These are phyloP conservation scores for Clonostachys rosea DNA, from an alignment of 2,329 filamentous ascomycete species.

Conservation along the genomic window DNA sequence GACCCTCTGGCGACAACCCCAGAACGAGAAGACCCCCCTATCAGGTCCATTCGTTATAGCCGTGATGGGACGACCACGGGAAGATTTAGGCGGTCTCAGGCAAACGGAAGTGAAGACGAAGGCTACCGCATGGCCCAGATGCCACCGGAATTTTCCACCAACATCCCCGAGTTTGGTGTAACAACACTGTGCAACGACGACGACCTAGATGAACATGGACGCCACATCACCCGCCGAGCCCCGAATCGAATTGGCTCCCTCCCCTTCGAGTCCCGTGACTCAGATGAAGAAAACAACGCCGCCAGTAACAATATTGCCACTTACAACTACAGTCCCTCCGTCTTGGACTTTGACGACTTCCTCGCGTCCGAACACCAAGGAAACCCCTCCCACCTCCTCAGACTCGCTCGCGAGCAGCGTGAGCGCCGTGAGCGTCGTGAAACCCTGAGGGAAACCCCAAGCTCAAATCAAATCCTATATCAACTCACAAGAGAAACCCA, in stretches of 20 bases:
- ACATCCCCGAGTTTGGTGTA: constrained; percentile 45
- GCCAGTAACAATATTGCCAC: too few species aligned
- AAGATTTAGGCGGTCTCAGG: constrained; percentile 29
- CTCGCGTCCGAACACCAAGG: constrained; percentile 3
- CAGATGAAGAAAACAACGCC: constrained; percentile 15
- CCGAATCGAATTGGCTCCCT: constrained; percentile 49
- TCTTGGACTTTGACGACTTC: constrained; percentile 4
- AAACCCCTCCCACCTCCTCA: constrained; percentile 1
- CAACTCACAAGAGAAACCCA: background rate
- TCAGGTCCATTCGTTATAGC: constrained; percentile 41
- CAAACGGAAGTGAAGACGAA: constrained; percentile 29
- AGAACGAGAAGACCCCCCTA: too few species aligned
- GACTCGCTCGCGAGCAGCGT: constrained; percentile 3
- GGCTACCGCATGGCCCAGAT: constrained; percentile 48
- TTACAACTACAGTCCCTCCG: constrained; percentile 6
- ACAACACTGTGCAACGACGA: constrained; percentile 59
- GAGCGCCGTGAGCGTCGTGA: constrained; percentile 7
- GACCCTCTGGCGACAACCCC: background rate
- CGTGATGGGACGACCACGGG: constrained; percentile 45
- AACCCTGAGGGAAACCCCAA: constrained; percentile 5
- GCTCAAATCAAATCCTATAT: background rate
- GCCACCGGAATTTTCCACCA: constrained; percentile 46
- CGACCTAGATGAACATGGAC: constrained; percentile 32
- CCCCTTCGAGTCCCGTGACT: constrained; percentile 46
- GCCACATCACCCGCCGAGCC: constrained; percentile 26